Conservation (phyloP, 2,329 filamentous ascomycete genomes). For the Microascus cirrosus region DNA sequence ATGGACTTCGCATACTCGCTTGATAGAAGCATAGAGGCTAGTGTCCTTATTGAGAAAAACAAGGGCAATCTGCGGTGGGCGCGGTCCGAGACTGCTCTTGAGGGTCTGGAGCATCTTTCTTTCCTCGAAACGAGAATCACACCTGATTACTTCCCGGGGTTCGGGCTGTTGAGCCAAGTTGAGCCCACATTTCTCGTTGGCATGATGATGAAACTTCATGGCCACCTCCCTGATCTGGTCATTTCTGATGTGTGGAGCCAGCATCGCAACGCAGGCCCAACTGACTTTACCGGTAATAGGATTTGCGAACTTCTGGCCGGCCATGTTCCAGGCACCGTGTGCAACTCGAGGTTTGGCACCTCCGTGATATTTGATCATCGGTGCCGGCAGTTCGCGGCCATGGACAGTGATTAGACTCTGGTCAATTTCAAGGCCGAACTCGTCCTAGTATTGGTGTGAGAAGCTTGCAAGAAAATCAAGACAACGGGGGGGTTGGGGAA, state of each 20-base stretch:
- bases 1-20: constrained; percentile 54
- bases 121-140: constrained; percentile 3
- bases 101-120: constrained; percentile 7
- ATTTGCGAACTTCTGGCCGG: constrained; percentile 37
- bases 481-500: constrained; percentile 7
- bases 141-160: constrained; percentile 1
- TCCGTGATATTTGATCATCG: constrained; percentile 31
- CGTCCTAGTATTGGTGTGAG: constrained; percentile 6
- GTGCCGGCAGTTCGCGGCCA: constrained; percentile 55
- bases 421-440: constrained; percentile 54
- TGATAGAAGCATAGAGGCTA: constrained; percentile 53
- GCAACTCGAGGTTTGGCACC: constrained; percentile 16
- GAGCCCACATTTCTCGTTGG: constrained; percentile 6
- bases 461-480: constrained; percentile 9
- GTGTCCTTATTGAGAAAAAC: constrained; percentile 46
- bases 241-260: constrained; percentile 12
- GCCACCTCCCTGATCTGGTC: constrained; percentile 16
- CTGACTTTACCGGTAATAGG: not conserved
- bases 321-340: constrained; percentile 63
- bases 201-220: constrained; percentile 4
- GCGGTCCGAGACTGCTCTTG: constrained; percentile 5
- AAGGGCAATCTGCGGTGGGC: constrained; percentile 37
- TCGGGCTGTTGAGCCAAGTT: constrained; percentile 5
- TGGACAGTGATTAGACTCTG: constrained; percentile 58
- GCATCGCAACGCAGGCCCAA: constrained; percentile 40